Percentiles rank a stretch among this genome's conserved stretches.
Conservation (phyloP, 345 rosid species). For the Toxicodendron radicans region DNA sequence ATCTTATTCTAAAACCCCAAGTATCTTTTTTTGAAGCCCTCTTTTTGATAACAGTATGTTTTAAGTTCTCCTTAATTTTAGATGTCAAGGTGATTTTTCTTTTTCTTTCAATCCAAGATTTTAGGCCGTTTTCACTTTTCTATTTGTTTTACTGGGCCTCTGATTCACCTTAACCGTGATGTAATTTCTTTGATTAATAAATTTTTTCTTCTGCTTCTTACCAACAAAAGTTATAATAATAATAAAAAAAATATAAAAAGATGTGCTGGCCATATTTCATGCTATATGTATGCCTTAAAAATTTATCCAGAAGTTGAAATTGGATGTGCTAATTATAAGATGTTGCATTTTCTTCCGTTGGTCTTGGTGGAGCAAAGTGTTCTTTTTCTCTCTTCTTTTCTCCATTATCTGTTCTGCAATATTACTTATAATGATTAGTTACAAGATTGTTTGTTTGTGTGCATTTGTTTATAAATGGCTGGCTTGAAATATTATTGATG, state of each 20-base stretch:
- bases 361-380: neutral
- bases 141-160: too few relatives aligned
- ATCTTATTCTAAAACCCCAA: neutral
- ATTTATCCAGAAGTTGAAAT: neutral
- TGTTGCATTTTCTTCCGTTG: neutral
- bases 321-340: neutral
- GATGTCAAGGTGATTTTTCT: neutral
- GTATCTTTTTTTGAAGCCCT: neutral
- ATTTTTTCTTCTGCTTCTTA: too few relatives aligned
- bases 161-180: too few relatives aligned
- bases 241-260: too few relatives aligned
- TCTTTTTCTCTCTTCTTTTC: neutral
- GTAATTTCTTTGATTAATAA: too few relatives aligned
- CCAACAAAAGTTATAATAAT: too few relatives aligned
- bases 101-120: too few relatives aligned
- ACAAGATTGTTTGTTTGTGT: neutral
- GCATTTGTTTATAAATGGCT: neutral
- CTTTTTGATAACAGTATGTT: too few relatives aligned
- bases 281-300: neutral
- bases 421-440: neutral
- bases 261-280: neutral
- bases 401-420: neutral
- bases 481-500: neutral
- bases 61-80: neutral
- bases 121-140: too few relatives aligned